Evolutionary conservation across 768 basidiomycete species (phyloP), one percentile per base, ranked within the genome.

Genomic region (Collybiopsis luxurians): DNA sequence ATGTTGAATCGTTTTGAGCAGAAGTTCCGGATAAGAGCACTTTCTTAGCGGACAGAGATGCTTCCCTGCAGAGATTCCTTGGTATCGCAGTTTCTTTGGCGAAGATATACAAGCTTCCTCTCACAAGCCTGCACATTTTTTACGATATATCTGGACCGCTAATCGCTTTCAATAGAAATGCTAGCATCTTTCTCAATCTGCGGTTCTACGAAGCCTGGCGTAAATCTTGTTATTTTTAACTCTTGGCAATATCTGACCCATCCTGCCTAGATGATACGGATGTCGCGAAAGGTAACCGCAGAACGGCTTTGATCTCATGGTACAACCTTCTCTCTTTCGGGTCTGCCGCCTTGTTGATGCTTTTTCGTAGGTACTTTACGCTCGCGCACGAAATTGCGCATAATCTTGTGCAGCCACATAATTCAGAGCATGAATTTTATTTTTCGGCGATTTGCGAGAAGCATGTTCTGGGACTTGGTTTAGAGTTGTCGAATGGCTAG

Each of bases 381-480:
- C 78, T 97, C 13, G 94, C 95, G 0, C 96, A 97, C 67, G 94
- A 94, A 66, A 90, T 94, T 61, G 92, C 92, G 9, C 95, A 98
- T 71, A 98, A 96, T 65, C 75, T 97, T 2, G 87, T 95, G 15
- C 79, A 85, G 40, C 82, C 84, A 0, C 95, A 97, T 64, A 95
- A 96, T 68, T 86, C 91, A 1, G 88, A 95, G 66, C 95, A 96
- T 61, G 92, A 94, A 60, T 98, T 97, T 69, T 97, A 92, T 69
- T 95, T 96, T 64, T 92, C 92, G 27, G 86, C 90, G 5, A 89
- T 98, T 19, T 91, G 90, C 60, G 92, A 97, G 71, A 80, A 78
- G 31, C 79, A 80, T 64, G 66, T 87, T 26, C 60, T 75, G 50
- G 64, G 69, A 19, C 70, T 86, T 54, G 42, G 39, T 21, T 19